Percentiles rank a stretch among this genome's conserved stretches.
These are phyloP conservation scores for Capronia epimyces DNA, from an alignment of 2,329 filamentous ascomycete genomes.

Conservation along the genomic window DNA sequence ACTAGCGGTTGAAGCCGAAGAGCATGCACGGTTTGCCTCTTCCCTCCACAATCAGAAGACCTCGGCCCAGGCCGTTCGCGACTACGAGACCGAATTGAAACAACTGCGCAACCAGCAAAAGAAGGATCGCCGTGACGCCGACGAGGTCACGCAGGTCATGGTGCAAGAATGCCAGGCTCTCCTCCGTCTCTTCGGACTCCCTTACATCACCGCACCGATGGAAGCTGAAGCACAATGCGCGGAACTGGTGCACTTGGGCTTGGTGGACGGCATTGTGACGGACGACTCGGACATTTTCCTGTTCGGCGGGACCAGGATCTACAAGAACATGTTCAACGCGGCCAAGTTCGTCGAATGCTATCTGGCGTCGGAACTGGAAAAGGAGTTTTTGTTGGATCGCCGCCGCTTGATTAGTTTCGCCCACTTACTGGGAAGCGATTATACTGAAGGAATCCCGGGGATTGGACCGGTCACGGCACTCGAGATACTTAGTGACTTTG, in stretches of 20 bases:
- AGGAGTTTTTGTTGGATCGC: constrained; percentile 82
- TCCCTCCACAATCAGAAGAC: constrained; percentile 65
- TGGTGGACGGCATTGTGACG: constrained; percentile 96
- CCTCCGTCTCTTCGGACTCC: constrained; percentile 82
- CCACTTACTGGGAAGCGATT: constrained; percentile 87
- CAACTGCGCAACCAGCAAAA: constrained; percentile 89
- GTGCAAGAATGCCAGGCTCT: constrained; percentile 90
- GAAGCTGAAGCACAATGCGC: constrained; percentile 98
- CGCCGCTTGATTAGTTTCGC: constrained; percentile 83
- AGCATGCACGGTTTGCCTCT: constrained; percentile 87
- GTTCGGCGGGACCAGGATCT: constrained; percentile 91
- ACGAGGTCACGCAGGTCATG: constrained; percentile 96
- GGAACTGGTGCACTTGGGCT: constrained; percentile 74
- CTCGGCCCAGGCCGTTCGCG: constrained; percentile 62
- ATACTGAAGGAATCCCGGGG: constrained; percentile 84
- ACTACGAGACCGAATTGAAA: constrained; percentile 83
- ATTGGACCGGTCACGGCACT: constrained; percentile 92
- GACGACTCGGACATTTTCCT: constrained; percentile 96
- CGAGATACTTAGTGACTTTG: constrained; percentile 89
- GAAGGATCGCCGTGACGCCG: constrained; percentile 89
- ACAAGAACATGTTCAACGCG: constrained; percentile 99
- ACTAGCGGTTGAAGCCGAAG: constrained; percentile 83
- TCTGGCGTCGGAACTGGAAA: constrained; percentile 72
- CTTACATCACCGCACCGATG: constrained; percentile 97
- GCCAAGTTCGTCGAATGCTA: constrained; percentile 99